A percentile compares a stretch with the other conserved stretches of the same genome.
Conservation (phyloP, 2,329 filamentous ascomycete genomes). For the Cladophialophora yegresii region DNA sequence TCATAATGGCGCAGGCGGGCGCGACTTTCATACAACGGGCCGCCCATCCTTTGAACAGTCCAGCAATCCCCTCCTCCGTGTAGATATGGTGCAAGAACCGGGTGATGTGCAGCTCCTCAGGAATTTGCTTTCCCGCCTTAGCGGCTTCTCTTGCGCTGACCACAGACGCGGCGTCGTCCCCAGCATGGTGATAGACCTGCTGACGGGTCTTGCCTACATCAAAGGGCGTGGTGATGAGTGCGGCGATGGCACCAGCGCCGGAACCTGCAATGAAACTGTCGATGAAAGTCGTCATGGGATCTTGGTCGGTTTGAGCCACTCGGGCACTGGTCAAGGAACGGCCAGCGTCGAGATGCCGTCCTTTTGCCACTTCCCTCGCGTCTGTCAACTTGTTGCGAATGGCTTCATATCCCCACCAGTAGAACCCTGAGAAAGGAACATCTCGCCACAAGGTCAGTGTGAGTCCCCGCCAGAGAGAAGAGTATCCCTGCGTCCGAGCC, state of each 20-base stretch:
- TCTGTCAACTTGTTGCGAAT: conserved; percentile 72
- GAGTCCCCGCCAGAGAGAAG: conserved; percentile 84
- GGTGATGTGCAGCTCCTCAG: conserved; percentile 77
- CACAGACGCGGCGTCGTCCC: conserved; percentile 41
- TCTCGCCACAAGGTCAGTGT: conserved; percentile 93
- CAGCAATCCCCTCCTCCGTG: conserved; percentile 74
- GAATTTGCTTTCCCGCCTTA: conserved; percentile 44
- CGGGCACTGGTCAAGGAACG: conserved; percentile 46
- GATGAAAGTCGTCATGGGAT: conserved; percentile 73
- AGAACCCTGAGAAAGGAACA: conserved; percentile 93
- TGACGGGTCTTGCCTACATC: conserved; percentile 96
- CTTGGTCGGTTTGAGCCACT: conserved; percentile 63
- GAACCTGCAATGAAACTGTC: conserved; percentile 91
- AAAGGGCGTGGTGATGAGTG: conserved; percentile 88
- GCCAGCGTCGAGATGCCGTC: conserved; percentile 46
- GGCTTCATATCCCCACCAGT: conserved; percentile 97
- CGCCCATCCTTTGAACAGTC: conserved; percentile 88
- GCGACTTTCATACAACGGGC: conserved; percentile 92
- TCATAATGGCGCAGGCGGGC: conserved; percentile 98
- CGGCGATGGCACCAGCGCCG: conserved; percentile 77
- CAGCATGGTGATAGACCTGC: conserved; percentile 72
- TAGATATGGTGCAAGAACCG: conserved; percentile 90
- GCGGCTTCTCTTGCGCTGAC: conserved; percentile 26
- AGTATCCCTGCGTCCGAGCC: conserved; percentile 74
- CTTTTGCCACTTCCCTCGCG: conserved; percentile 58